Percentiles rank a stretch among this genome's conserved stretches.
phyloP scores from a whole-genome alignment of 495 filamentous ascomycete genomes.

The Cudoniella acicularis region DNA sequence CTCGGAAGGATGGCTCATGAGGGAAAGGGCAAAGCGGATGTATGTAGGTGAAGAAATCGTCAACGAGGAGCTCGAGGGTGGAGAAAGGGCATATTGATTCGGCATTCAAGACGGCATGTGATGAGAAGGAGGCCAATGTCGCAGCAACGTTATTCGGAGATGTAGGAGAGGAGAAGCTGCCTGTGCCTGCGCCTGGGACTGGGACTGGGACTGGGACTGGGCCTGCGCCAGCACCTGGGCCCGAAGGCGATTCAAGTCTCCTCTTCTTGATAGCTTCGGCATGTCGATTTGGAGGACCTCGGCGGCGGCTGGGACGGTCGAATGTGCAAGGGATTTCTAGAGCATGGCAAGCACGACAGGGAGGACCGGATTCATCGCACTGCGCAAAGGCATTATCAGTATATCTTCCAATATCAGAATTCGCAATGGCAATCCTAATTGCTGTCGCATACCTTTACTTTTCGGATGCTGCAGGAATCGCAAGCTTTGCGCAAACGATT shows the following conservation, averaged over 20 bases:
- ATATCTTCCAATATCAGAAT: neutral
- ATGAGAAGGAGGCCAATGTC: conserved; percentile 37
- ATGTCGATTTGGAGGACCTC: conserved; percentile 82
- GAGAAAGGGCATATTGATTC: conserved; percentile 72
- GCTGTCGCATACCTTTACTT: conserved; percentile 68
- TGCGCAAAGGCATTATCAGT: conserved; percentile 31
- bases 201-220: neutral
- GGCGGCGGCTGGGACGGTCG: conserved; percentile 69
- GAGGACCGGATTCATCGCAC: conserved; percentile 78
- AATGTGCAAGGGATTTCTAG: conserved; percentile 84
- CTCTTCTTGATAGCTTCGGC: conserved; percentile 76
- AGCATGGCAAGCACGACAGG: conserved; percentile 74
- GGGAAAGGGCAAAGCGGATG: conserved; percentile 84
- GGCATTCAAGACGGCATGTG: conserved; percentile 38
- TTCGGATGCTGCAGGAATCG: conserved; percentile 79
- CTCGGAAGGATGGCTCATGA: conserved; percentile 80
- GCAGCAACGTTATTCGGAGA: conserved; percentile 50
- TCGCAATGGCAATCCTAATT: neutral
- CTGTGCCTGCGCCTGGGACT: neutral
- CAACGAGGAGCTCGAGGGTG: conserved; percentile 64
- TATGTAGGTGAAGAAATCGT: conserved; percentile 89
- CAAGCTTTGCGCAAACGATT: conserved; percentile 74
- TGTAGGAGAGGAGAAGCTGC: conserved; percentile 31
- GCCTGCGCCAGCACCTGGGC: neutral
- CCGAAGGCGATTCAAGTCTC: conserved; percentile 40